phyloP scores from a whole-genome alignment of 1,284 basidiomycete genomes.

The Neolentinus lepideus region DNA sequence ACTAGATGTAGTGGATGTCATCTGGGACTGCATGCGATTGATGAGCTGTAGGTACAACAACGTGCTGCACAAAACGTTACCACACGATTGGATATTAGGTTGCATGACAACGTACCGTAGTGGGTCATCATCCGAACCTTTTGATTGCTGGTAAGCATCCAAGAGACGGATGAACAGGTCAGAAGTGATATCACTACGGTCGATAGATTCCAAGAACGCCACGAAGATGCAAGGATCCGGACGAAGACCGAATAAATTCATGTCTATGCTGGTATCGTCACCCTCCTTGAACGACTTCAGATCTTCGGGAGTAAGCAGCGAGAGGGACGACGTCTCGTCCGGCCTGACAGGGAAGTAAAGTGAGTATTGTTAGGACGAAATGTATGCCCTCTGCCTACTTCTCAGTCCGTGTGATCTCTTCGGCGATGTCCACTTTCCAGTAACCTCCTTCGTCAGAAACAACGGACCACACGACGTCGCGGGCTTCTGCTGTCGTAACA shows the following conservation, averaged over 20 bases:
- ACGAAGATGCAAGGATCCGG: slow-evolving; percentile 70
- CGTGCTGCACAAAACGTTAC: slow-evolving; percentile 21
- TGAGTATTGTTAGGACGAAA: not conserved
- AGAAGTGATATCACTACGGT: slow-evolving; percentile 62
- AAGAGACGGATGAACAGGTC: slow-evolving; percentile 69
- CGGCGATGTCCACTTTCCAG: slow-evolving; percentile 52
- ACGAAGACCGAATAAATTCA: slow-evolving; percentile 58
- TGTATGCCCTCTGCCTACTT: slow-evolving; percentile 24
- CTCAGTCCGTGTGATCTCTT: slow-evolving; percentile 34
- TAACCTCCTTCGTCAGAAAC: slow-evolving; percentile 43
- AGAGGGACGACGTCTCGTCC: slow-evolving; percentile 22
- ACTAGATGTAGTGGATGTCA: slow-evolving; percentile 48
- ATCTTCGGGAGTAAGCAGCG: slow-evolving; percentile 46
- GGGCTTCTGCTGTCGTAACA: slow-evolving; percentile 42
- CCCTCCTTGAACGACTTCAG: slow-evolving; percentile 30
- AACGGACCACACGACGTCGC: slow-evolving; percentile 54
- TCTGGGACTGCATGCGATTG: slow-evolving; percentile 67
- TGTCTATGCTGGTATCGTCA: slow-evolving; percentile 40
- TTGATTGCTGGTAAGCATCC: slow-evolving; percentile 56
- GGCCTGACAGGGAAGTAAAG: slow-evolving; percentile 14
- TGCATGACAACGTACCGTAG: slow-evolving; percentile 34
- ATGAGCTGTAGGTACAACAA: slow-evolving; percentile 73
- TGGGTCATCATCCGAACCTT: slow-evolving; percentile 40
- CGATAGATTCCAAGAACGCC: slow-evolving; percentile 52
- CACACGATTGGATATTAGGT: not conserved